Base-by-base conservation (phyloP, 257 asterid species). In the Striga asiatica region DNA sequence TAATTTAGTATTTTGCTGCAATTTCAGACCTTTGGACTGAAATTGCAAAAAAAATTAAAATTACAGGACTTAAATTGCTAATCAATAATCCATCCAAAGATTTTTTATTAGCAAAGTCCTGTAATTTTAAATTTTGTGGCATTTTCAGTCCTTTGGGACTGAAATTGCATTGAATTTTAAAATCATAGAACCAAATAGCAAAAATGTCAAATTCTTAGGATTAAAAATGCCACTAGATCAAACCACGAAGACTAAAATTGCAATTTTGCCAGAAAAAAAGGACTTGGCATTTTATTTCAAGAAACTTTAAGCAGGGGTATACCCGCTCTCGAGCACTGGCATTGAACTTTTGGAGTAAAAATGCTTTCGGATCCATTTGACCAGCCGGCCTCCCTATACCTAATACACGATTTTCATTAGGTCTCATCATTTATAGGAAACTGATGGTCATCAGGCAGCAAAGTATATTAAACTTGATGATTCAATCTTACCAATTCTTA, bases 311-410 rank as follows among this genome's bases (percentile, higher is more conserved):
- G 58, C 61, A 45, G 9, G 32, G 50, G 68, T 73, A 32, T 82
- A 84, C 98, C 81, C 88, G 72, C 71, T 80, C 94, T 58, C 82
- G 79, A 54, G 97, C 93, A 54, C 73, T 77, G 50, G 66, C 77
- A 59, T 81, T 91, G 67, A 91, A 87, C 64, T 82, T 91, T 73
- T 91, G 98, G 45, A 91, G 94, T 71, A 82, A 61, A 74, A 75
- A 87, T 43, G 96, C 97, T 78, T 87, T 91, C 23, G 97, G 98
- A 77, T 91, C 98, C 98, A 87, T 87, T 79, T 87, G 94, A 64
- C 97, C 95, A 29, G 94, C 82, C 63, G 98, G 97, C 73, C 78
- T 80, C 60, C 96, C 98, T 34, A 91, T 82, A 50, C 97, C 98
- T 91, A 66, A 70, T 48, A 58, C 43, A 50, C 54, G 55, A 39